Conservation (phyloP, 2,329 filamentous ascomycete species). For the Lizonia empirigonia region DNA sequence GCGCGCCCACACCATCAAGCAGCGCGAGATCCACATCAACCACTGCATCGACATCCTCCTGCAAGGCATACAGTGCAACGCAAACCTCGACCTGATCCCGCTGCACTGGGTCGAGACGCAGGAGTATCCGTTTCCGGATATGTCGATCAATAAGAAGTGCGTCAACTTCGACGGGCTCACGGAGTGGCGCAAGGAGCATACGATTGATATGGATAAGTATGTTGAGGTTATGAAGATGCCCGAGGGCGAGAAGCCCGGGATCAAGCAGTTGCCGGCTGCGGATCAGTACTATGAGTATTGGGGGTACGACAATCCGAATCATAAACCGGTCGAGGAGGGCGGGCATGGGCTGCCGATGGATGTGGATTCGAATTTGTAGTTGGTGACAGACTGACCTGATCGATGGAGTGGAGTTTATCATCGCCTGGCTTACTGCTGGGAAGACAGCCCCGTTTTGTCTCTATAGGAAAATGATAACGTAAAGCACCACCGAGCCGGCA, state of each 20-base stretch:
- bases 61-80: slow-evolving; percentile 19
- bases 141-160: slow-evolving; percentile 24
- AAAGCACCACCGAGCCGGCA: too few relatives aligned
- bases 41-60: slow-evolving; percentile 20
- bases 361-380: slow-evolving; percentile 2
- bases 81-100: slow-evolving; percentile 19
- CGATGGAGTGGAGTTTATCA: too few relatives aligned
- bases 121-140: slow-evolving; percentile 12
- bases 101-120: slow-evolving; percentile 23
- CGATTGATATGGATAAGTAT: slow-evolving; percentile 27
- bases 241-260: slow-evolving; percentile 12
- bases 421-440: too few relatives aligned
- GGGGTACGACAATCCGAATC: slow-evolving; percentile 25
- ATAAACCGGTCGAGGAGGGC: slow-evolving; percentile 18
- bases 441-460: too few relatives aligned
- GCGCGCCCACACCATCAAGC: slow-evolving; percentile 13
- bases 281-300: slow-evolving; percentile 27
- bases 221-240: slow-evolving; percentile 22
- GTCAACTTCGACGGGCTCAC: slow-evolving; percentile 23
- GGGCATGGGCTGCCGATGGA: slow-evolving; percentile 19
- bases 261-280: slow-evolving; percentile 22
- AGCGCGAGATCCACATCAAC: slow-evolving; percentile 21
- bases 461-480: too few relatives aligned
- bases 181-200: slow-evolving; percentile 20
- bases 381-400: too few relatives aligned